Percentiles rank a stretch among this genome's conserved stretches.
These are phyloP conservation scores for Geranium brycei DNA, from an alignment of 345 rosid genomes.

Conservation along the genomic window DNA sequence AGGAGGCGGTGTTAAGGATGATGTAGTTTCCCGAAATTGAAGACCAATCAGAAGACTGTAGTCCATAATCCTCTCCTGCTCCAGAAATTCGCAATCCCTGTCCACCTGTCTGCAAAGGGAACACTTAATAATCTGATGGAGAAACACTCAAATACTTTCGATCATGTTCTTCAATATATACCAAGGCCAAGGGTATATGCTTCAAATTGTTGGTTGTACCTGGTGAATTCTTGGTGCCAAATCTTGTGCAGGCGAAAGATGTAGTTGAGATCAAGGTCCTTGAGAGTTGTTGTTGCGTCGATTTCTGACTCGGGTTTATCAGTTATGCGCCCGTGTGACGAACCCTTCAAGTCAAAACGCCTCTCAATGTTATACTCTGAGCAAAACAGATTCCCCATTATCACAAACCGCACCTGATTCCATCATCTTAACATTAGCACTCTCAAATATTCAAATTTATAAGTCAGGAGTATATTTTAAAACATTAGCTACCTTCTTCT, in stretches of 20 bases:
- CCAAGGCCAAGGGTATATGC: too few species aligned
- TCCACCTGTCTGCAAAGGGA: too few species aligned
- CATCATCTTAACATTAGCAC: conserved; percentile 3
- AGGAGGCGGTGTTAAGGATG: too few species aligned
- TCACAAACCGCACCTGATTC: conserved; percentile 66
- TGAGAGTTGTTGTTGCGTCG: conserved; percentile 70
- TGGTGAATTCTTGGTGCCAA: conserved; percentile 83
- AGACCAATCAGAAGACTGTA: too few species aligned
- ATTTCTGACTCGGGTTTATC: conserved; percentile 64
- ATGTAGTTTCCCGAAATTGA: too few species aligned
- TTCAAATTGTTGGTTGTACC: conserved; percentile 22
- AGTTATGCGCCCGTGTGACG: conserved; percentile 83
- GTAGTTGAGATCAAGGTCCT: conserved; percentile 86
- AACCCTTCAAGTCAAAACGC: conserved; percentile 88
- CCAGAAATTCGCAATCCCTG: too few species aligned
- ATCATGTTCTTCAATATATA: too few species aligned
- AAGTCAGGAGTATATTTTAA: background rate
- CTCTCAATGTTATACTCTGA: conserved; percentile 65
- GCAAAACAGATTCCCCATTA: conserved; percentile 88
- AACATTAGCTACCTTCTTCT: conserved; percentile 73
- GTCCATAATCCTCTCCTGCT: too few species aligned
- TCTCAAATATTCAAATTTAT: background rate
- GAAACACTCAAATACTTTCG: too few species aligned
- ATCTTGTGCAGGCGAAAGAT: conserved; percentile 53
- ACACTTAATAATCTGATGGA: too few species aligned